Conservation (phyloP, 2,329 filamentous ascomycete genomes). For the Plectosphaerella cucumerina region DNA sequence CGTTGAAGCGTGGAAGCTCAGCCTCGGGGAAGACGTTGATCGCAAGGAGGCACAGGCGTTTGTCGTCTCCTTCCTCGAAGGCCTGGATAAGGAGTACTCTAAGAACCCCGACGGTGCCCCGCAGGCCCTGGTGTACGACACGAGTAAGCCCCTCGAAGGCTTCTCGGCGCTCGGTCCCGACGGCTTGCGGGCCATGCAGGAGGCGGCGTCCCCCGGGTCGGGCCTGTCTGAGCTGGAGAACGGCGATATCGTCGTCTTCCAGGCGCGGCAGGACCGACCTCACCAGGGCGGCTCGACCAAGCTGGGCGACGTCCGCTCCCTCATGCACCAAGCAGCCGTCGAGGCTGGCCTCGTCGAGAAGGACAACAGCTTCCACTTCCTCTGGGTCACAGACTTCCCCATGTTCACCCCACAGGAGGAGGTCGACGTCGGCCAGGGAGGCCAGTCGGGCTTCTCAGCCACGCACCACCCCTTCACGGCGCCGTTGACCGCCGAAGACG, state of each 20-base stretch:
- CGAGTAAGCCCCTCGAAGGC: slow-evolving; percentile 68
- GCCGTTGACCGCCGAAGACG: slow-evolving; percentile 66
- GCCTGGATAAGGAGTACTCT: slow-evolving; percentile 53
- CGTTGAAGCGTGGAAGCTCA: slow-evolving; percentile 71
- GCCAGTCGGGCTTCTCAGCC: slow-evolving; percentile 72
- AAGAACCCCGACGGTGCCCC: slow-evolving; percentile 74
- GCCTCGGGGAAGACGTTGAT: slow-evolving; percentile 44
- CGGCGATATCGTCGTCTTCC: slow-evolving; percentile 77
- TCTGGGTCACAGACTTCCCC: slow-evolving; percentile 89
- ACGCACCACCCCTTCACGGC: slow-evolving; percentile 97
- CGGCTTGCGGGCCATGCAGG: slow-evolving; percentile 22
- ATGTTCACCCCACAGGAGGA: slow-evolving; percentile 74
- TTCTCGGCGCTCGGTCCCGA: slow-evolving; percentile 65
- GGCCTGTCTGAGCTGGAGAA: slow-evolving; percentile 43
- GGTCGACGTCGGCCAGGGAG: slow-evolving; percentile 73
- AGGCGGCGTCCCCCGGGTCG: slow-evolving; percentile 16
- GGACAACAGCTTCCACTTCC: slow-evolving; percentile 56
- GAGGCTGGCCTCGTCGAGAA: slow-evolving; percentile 51
- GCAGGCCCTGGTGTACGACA: slow-evolving; percentile 72
- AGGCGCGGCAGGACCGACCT: slow-evolving; percentile 65
- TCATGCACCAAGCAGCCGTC: slow-evolving; percentile 66
- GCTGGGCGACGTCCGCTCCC: slow-evolving; percentile 68
- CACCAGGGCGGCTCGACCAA: slow-evolving; percentile 68
- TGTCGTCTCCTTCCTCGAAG: slow-evolving; percentile 65
- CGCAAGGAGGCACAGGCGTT: slow-evolving; percentile 55